A percentile compares a stretch with the other conserved stretches of the same genome.
phyloP scores from a whole-genome alignment of 2,329 filamentous ascomycete genomes.

The Arthrobotrys sinensis region DNA sequence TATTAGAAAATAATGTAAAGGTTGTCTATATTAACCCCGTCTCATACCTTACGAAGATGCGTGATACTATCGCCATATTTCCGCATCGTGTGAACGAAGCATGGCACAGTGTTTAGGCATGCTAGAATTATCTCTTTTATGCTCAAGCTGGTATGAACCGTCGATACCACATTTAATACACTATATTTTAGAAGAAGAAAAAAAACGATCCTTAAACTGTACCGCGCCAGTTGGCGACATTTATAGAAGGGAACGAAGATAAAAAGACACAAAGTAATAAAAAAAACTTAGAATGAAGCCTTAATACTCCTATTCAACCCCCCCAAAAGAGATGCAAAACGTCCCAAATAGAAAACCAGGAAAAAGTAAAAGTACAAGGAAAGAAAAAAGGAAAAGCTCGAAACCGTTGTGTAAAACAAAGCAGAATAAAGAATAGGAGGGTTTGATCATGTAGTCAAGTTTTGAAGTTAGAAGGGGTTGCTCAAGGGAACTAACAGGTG shows the following conservation, averaged over 20 bases:
- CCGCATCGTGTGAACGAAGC: neutral
- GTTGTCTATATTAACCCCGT: too few relatives aligned
- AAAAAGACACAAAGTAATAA: conserved; percentile 6
- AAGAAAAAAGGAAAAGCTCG: conserved; percentile 23
- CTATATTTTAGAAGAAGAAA: conserved; percentile 10
- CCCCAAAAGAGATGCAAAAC: conserved; percentile 39
- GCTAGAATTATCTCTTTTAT: conserved; percentile 30
- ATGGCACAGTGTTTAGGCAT: neutral
- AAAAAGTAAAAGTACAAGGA: conserved; percentile 48
- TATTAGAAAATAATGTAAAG: too few relatives aligned
- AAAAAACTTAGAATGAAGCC: conserved; percentile 20
- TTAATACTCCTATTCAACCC: conserved; percentile 42
- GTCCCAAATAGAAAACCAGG: conserved; percentile 8
- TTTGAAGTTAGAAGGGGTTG: neutral
- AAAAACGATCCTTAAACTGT: conserved; percentile 22
- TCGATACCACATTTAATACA: conserved; percentile 6
- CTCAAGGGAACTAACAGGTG: neutral
- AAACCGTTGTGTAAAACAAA: conserved; percentile 12
- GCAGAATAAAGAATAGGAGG: neutral
- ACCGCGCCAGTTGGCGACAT: conserved; percentile 53
- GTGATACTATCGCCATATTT: neutral
- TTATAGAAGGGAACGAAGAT: conserved; percentile 39
- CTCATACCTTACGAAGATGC: neutral
- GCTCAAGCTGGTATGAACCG: conserved; percentile 10
- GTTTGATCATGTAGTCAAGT: neutral